Conservation (phyloP, 1,284 basidiomycete species). For the Pholiota adiposa region DNA sequence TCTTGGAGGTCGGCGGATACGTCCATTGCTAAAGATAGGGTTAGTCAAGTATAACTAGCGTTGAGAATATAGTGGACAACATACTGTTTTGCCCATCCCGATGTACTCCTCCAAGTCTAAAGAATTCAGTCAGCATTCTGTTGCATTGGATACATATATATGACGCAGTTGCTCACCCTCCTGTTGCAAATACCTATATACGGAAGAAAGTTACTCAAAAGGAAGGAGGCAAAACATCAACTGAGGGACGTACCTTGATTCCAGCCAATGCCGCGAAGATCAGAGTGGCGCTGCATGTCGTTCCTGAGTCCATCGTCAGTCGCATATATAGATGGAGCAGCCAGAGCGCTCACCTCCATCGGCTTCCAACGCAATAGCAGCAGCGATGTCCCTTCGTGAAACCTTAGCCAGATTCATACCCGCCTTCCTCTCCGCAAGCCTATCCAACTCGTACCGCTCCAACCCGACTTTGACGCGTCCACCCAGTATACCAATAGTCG, state of each 20-base stretch:
- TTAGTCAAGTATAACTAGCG: conserved; percentile 7
- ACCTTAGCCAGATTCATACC: conserved; percentile 70
- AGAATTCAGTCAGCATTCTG: not conserved
- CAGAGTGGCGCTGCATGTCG: conserved; percentile 91
- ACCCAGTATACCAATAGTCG: conserved; percentile 87
- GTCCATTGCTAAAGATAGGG: conserved; percentile 72
- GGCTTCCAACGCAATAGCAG: conserved; percentile 67
- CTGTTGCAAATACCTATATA: conserved; percentile 76
- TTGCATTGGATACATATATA: not conserved
- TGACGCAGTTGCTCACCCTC: conserved; percentile 56
- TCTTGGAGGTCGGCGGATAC: conserved; percentile 92
- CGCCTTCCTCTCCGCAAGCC: conserved; percentile 63
- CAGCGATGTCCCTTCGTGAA: conserved; percentile 86
- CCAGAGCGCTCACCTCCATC: conserved; percentile 69
- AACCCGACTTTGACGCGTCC: conserved; percentile 91
- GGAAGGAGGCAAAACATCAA: not conserved
- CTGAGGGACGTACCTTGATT: conserved; percentile 63
- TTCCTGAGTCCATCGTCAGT: conserved; percentile 34
- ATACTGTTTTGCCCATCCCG: conserved; percentile 87
- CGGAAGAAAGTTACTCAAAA: not conserved
- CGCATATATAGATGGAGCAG: not conserved
- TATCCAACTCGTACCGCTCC: conserved; percentile 64
- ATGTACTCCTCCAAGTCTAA: conserved; percentile 89
- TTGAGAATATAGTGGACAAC: too few species aligned
- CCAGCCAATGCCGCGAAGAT: conserved; percentile 82